Conservation (phyloP, 78 protist species). For the Mastigamoeba balamuthi region DNA sequence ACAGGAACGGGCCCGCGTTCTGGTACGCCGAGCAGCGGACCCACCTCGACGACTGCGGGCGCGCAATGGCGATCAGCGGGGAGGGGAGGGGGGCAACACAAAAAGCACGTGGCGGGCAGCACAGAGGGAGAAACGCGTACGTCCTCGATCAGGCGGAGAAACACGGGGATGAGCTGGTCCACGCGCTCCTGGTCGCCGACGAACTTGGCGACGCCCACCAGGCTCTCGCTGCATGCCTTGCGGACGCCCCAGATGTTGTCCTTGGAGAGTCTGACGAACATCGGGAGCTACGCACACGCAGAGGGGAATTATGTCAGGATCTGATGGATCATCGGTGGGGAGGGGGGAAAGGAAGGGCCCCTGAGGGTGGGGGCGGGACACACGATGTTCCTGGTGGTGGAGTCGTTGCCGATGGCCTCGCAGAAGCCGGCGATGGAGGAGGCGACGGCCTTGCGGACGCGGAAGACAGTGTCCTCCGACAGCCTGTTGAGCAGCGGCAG, state of each 20-base stretch:
- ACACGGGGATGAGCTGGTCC: not conserved
- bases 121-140: not conserved
- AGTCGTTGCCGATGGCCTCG: too few relatives aligned
- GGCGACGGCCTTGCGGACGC: too few relatives aligned
- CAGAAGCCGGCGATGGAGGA: too few relatives aligned
- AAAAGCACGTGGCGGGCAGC: not conserved
- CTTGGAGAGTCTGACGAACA: not conserved
- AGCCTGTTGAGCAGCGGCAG: too few relatives aligned
- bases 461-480: too few relatives aligned
- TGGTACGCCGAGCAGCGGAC: conserved; percentile 15
- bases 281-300: conserved; percentile 1
- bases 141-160: conserved; percentile 3
- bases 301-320: not conserved
- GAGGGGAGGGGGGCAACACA: not conserved
- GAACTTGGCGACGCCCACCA: not conserved
- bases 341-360: not conserved
- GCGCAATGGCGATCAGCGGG: not conserved
- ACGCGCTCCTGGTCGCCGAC: not conserved
- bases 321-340: not conserved
- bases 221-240: conserved; percentile 23
- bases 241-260: conserved; percentile 62
- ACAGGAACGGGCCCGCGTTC: conserved; percentile 18
- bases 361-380: too few relatives aligned
- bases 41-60: conserved; percentile 25
- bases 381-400: too few relatives aligned